These are phyloP conservation scores for Aspergillus fijiensis DNA, from an alignment of 2,329 filamentous ascomycete species.

Conservation along the genomic window DNA sequence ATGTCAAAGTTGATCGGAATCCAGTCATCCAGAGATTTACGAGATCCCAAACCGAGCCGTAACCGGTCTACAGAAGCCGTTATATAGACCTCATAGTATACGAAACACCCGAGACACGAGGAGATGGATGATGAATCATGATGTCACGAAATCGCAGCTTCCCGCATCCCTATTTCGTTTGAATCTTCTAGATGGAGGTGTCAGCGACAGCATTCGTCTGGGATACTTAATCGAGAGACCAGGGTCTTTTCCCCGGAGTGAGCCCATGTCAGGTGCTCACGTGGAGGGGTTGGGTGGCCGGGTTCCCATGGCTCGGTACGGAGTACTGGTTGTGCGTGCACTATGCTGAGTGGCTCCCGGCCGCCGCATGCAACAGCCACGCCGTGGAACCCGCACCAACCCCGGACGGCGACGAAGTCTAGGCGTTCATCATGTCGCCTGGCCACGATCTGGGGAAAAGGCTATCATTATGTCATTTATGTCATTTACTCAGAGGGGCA, in stretches of 20 bases:
- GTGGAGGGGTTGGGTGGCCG: neutral
- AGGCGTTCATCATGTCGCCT: neutral
- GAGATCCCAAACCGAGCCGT: neutral
- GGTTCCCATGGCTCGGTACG: neutral
- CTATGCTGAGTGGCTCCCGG: neutral
- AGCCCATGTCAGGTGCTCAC: neutral
- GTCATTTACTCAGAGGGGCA: slow-evolving; percentile 7
- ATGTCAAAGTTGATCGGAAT: neutral
- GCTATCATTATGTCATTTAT: slow-evolving; percentile 6
- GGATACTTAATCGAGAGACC: neutral
- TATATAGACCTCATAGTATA: neutral
- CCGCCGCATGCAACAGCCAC: neutral
- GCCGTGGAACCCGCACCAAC: neutral
- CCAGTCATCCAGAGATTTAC: neutral
- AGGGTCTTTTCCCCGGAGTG: neutral
- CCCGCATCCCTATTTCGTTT: neutral
- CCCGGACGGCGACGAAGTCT: neutral
- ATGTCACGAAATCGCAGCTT: neutral
- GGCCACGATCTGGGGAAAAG: slow-evolving; percentile 5
- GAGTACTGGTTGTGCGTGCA: neutral
- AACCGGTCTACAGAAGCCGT: neutral
- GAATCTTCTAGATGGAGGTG: neutral
- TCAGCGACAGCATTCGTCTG: neutral
- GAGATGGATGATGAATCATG: slow-evolving; percentile 2
- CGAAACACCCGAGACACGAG: no score